Percentiles rank a stretch among this genome's conserved stretches.
These are phyloP conservation scores for Melocanna baccifera DNA, from an alignment of 176 grass and related monocot species.

Conservation along the genomic window DNA sequence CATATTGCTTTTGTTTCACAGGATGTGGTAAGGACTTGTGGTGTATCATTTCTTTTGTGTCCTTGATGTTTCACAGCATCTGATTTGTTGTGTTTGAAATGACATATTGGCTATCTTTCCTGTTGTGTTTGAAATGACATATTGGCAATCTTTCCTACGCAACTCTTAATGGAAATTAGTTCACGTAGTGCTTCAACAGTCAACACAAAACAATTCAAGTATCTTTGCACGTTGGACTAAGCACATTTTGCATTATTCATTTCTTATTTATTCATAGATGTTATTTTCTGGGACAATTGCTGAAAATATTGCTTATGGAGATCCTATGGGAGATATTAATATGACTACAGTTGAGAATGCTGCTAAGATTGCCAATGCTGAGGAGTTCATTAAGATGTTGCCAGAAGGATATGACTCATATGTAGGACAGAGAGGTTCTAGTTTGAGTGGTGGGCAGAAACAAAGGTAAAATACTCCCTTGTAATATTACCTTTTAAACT, in stretches of 20 bases:
- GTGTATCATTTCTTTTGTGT: constrained; percentile 7
- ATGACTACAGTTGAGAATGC: constrained; percentile 52
- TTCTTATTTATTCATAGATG: constrained; percentile 55
- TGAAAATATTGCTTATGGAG: constrained; percentile 83
- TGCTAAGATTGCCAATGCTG: constrained; percentile 77
- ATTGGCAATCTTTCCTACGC: background rate
- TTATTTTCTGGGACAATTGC: constrained; percentile 74
- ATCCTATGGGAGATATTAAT: constrained; percentile 43
- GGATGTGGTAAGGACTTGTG: constrained; percentile 53
- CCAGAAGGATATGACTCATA: constrained; percentile 58
- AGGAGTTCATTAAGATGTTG: constrained; percentile 67
- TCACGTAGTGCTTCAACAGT: background rate
- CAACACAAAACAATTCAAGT: background rate
- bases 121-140: background rate
- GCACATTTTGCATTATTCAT: background rate
- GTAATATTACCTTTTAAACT: background rate
- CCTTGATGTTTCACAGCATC: background rate
- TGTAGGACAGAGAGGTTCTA: constrained; percentile 68
- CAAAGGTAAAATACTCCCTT: constrained; percentile 51
- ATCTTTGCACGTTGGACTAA: background rate
- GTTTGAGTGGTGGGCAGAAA: constrained; percentile 69
- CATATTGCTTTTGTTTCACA: constrained; percentile 76
- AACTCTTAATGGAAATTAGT: background rate
- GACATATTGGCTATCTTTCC: background rate
- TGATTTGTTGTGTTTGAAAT: background rate